phyloP scores from a whole-genome alignment of 306 rosid species.

The Adenanthera pavonina region DNA sequence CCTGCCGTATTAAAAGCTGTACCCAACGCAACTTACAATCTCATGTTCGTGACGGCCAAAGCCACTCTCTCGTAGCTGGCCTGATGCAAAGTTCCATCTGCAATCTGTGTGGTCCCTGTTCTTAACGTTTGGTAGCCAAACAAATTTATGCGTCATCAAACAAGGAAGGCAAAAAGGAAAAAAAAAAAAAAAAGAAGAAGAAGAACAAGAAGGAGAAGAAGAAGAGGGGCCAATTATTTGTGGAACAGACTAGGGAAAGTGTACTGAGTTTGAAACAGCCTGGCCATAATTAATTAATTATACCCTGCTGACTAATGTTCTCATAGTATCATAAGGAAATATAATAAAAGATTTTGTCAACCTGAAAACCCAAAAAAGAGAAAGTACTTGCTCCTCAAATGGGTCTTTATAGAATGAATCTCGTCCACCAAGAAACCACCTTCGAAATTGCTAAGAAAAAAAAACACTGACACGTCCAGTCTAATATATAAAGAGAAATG shows the following conservation, averaged over 20 bases:
- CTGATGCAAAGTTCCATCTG: constrained; percentile 2
- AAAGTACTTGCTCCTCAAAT: not conserved
- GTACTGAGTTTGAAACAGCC: constrained; percentile 21
- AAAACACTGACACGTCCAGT: not conserved
- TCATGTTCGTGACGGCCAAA: constrained; percentile 21
- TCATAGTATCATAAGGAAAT: not conserved
- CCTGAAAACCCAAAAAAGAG: not conserved
- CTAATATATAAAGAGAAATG: not conserved
- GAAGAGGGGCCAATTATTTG: constrained; percentile 1
- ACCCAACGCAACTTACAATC: not conserved
- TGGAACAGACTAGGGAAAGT: not conserved
- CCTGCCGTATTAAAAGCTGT: constrained; percentile 21
- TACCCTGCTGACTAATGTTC: not conserved
- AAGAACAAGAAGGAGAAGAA: not conserved
- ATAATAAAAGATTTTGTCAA: not conserved
- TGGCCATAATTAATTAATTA: constrained; percentile 8
- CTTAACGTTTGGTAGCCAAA: not conserved
- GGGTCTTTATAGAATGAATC: too few species aligned
- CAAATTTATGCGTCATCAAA: constrained; percentile 2
- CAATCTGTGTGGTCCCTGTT: not conserved
- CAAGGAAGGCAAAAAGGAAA: not conserved
- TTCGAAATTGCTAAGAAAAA: not conserved
- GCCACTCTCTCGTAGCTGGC: constrained; percentile 19
- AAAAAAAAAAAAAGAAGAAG: not conserved
- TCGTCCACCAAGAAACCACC: not conserved